Percentiles rank a stretch among this genome's conserved stretches.
phyloP scores from a whole-genome alignment of 306 rosid genomes.

The Spatholobus suberectus region DNA sequence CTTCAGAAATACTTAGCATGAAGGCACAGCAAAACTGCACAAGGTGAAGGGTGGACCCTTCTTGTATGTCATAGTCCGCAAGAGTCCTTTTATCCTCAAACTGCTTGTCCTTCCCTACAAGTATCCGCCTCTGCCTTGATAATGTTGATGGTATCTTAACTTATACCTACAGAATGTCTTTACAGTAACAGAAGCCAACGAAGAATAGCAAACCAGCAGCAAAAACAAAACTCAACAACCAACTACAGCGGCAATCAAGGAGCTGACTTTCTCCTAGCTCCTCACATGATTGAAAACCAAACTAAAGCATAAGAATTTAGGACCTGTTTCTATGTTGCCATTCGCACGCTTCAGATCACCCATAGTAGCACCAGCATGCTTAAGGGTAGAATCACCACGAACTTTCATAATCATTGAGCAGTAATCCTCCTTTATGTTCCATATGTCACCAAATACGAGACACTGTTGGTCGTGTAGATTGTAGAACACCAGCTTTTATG shows the following conservation, averaged over 20 bases:
- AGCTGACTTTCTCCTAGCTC: slow-evolving; percentile 22
- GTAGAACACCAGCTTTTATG: slow-evolving; percentile 13
- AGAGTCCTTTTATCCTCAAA: background rate
- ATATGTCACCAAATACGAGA: slow-evolving; percentile 25
- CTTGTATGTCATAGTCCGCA: background rate
- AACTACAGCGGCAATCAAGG: background rate
- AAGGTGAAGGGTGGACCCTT: background rate
- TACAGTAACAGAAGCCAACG: background rate
- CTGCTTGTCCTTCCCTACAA: background rate
- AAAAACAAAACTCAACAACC: slow-evolving; percentile 5
- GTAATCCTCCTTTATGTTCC: slow-evolving; percentile 12
- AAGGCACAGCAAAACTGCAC: slow-evolving; percentile 1
- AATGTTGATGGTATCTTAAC: slow-evolving; percentile 2
- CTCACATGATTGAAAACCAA: slow-evolving; percentile 16
- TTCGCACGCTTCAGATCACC: slow-evolving; percentile 5
- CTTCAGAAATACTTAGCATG: slow-evolving; percentile 30
- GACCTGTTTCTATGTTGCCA: slow-evolving; percentile 23
- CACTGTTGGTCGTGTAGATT: background rate
- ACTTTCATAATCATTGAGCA: slow-evolving; percentile 13
- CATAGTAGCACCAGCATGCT: slow-evolving; percentile 5
- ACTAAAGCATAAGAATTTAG: slow-evolving; percentile 17
- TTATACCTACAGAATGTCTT: slow-evolving; percentile 21
- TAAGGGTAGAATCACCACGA: slow-evolving; percentile 16
- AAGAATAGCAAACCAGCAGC: slow-evolving; percentile 19
- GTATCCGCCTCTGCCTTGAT: background rate